Conservation (phyloP, 805 yeast genomes). For the Saccharomycopsis capsularis region DNA sequence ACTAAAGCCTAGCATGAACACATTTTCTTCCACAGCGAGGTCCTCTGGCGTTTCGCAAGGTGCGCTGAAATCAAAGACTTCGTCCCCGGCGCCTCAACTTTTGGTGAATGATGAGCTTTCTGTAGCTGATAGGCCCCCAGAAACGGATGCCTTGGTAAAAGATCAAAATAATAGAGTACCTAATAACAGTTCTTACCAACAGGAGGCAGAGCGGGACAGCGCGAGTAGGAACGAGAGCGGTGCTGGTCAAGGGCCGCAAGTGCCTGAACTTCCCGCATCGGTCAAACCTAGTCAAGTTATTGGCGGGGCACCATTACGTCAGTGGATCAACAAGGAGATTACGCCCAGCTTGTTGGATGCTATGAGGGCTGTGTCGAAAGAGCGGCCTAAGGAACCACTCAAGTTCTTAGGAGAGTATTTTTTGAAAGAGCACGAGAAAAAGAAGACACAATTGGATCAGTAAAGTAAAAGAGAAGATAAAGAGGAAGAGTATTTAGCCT, state of each 20-base stretch:
- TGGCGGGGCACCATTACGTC: slow-evolving; percentile 68
- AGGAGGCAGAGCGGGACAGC: not conserved
- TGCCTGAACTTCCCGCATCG: slow-evolving; percentile 3
- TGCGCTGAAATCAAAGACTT: too few relatives aligned
- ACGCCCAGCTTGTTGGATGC: slow-evolving; percentile 63
- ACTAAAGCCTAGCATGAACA: too few relatives aligned
- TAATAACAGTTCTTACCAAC: too few relatives aligned
- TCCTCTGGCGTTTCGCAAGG: too few relatives aligned
- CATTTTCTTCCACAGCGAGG: too few relatives aligned
- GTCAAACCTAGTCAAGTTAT: slow-evolving; percentile 37
- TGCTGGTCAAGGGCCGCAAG: not conserved
- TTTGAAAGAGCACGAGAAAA: slow-evolving; percentile 31
- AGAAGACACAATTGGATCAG: slow-evolving; percentile 4
- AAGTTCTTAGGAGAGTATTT: slow-evolving; percentile 47
- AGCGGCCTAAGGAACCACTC: slow-evolving; percentile 51
- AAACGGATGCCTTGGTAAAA: too few relatives aligned
- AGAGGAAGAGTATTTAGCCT: too few relatives aligned
- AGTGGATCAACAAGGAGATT: slow-evolving; percentile 57
- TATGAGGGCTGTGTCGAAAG: slow-evolving; percentile 44
- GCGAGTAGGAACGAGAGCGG: not conserved
- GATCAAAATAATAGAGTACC: too few relatives aligned
- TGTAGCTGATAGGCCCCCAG: too few relatives aligned
- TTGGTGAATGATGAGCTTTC: too few relatives aligned
- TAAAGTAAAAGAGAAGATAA: not conserved
- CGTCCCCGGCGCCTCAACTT: too few relatives aligned